Conservation (phyloP, 208 protist species). For the Trypanosoma melophagium region DNA sequence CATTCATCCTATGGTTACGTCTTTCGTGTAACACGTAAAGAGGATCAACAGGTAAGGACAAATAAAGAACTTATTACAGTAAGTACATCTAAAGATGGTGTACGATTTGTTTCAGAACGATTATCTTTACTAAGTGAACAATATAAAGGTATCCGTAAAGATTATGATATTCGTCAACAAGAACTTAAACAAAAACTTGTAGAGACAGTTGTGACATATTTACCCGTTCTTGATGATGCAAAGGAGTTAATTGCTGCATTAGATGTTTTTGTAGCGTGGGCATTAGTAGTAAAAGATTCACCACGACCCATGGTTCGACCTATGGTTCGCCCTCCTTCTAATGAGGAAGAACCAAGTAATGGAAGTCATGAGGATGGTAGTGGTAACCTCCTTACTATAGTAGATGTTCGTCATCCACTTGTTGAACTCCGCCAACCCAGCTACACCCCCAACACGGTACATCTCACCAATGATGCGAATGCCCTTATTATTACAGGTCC, state of each 20-base stretch:
- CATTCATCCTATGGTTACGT: slow-evolving; percentile 88
- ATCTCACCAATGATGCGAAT: slow-evolving; percentile 77
- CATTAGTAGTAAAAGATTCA: slow-evolving; percentile 83
- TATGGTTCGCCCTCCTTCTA: slow-evolving; percentile 30
- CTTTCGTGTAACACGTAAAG: slow-evolving; percentile 90
- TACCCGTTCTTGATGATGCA: slow-evolving; percentile 93
- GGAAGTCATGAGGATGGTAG: slow-evolving; percentile 20
- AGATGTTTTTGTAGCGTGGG: slow-evolving; percentile 94
- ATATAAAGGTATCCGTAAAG: slow-evolving; percentile 64
- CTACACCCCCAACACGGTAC: slow-evolving; percentile 79
- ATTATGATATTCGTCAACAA: slow-evolving; percentile 81
- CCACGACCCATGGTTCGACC: slow-evolving; percentile 92
- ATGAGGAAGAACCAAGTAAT: slow-evolving; percentile 19
- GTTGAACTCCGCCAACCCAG: slow-evolving; percentile 82
- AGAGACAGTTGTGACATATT: slow-evolving; percentile 92
- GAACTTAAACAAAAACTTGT: slow-evolving; percentile 92
- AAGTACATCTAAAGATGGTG: slow-evolving; percentile 93
- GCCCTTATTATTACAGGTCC: slow-evolving; percentile 90
- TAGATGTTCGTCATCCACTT: slow-evolving; percentile 83
- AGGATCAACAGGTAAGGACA: slow-evolving; percentile 86
- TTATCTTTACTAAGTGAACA: slow-evolving; percentile 84
- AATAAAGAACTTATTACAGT: slow-evolving; percentile 75
- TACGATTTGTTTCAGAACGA: slow-evolving; percentile 91
- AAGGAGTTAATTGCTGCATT: slow-evolving; percentile 92
- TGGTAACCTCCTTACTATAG: slow-evolving; percentile 52